phyloP scores from a whole-genome alignment of 352 stramenopile species.

The Globisporangium cylindrosporum region DNA sequence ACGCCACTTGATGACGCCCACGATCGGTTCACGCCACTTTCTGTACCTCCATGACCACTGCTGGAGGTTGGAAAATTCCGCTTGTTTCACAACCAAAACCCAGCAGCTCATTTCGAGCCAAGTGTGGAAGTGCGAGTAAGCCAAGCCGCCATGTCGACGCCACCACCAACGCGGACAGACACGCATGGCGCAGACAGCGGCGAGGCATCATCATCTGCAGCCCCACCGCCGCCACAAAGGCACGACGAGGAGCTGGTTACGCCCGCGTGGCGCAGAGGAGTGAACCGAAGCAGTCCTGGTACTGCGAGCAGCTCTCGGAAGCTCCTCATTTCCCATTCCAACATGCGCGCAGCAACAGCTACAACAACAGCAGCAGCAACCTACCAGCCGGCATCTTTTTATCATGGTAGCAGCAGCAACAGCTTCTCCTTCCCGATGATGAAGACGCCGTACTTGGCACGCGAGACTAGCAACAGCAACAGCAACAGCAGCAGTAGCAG shows the following conservation, averaged over 20 bases:
- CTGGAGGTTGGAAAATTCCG: neutral
- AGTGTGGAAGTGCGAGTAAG: neutral
- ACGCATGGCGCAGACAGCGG: neutral
- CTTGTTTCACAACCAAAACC: neutral
- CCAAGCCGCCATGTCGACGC: neutral
- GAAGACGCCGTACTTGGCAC: neutral
- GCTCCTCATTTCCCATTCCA: neutral
- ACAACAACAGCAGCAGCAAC: conserved; percentile 6
- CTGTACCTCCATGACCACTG: neutral
- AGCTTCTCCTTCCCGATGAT: neutral
- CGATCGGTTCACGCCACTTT: neutral
- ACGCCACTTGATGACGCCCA: conserved; percentile 7
- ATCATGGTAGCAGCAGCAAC: neutral
- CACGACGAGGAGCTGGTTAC: neutral
- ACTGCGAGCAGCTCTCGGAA: neutral
- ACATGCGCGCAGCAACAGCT: conserved; percentile 1
- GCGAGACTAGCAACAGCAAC: neutral
- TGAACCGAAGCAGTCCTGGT: no score
- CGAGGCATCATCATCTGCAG: neutral
- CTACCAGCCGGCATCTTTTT: neutral
- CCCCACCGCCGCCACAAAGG: neutral
- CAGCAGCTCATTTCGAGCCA: no score
- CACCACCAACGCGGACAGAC: neutral
- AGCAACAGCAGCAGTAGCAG: neutral
- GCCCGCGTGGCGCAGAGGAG: neutral